Evolutionary conservation across 805 yeast species (phyloP), one percentile per base, ranked within the genome.

Genomic region (Kodamaea fukazawae): DNA sequence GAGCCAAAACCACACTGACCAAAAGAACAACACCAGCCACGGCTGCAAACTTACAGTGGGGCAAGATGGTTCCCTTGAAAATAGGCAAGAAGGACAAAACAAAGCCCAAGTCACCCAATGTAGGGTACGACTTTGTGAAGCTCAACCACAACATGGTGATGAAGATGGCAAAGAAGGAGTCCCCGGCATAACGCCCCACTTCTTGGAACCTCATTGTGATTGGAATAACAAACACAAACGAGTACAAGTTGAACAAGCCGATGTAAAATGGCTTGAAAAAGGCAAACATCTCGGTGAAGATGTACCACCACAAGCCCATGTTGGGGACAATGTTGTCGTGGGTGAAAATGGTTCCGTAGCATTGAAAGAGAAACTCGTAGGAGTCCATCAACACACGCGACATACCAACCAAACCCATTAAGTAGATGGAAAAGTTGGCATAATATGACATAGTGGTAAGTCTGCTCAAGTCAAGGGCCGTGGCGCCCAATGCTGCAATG

Each of bases 251-350:
- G 78, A 90, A 93, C 14, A 89, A 82, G 8, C 88, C 81, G 29
- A 82, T 65, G 69, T 86, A 93, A 54, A 93, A 89, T 14, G 86
- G 80, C 20, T 83, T 75, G 71, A 91, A 93, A 56, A 81, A 85
- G 40, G 84, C 93, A 63, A 93, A 93, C 79, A 93, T 86, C 61
- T 93, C 99, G 30, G 91, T 85, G 69, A 93, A 93, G 53, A 90
- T 81, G 66, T 93, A 93, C 99, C 99, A 93, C 99, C 99, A 93
- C 14, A 93, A 68, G 0, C 99, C 99, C 48, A 93, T 60, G 61
- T 93, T 93, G 18, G 99, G 99, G 4, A 81, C 72, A 45, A 89
- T 78, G 47, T 87, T 90, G 28, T 72, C 72, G 51, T 86, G 82
- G 16, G 68, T 65, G 4, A 87, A 54, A 4, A 76, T 61, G 3